Conservation (phyloP, 1,284 basidiomycete genomes). For the Ceratorhiza oryzae-sativae region DNA sequence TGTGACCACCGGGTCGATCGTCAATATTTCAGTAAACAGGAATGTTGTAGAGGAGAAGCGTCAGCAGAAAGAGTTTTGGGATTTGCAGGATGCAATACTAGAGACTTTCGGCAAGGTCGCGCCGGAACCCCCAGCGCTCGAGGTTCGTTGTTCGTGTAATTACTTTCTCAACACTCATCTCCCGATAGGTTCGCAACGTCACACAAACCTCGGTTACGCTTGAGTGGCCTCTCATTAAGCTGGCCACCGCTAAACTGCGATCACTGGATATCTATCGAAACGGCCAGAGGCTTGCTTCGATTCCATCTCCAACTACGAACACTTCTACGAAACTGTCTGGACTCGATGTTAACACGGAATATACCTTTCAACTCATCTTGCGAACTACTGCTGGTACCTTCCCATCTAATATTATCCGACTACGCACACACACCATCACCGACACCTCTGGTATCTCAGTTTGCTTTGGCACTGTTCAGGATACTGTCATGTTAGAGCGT, state of each 20-base stretch:
- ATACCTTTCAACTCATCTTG: slow-evolving; percentile 90
- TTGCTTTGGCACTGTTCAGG: slow-evolving; percentile 88
- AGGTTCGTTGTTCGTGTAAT: slow-evolving; percentile 57
- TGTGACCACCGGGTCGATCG: slow-evolving; percentile 90
- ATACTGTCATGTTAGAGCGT: slow-evolving; percentile 75
- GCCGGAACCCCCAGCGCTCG: slow-evolving; percentile 76
- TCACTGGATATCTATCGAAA: slow-evolving; percentile 92
- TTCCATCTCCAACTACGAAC: slow-evolving; percentile 80
- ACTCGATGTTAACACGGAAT: slow-evolving; percentile 85
- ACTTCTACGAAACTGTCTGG: slow-evolving; percentile 91
- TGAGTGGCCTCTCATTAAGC: slow-evolving; percentile 86
- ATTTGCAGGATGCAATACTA: slow-evolving; percentile 80
- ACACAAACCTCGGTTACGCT: slow-evolving; percentile 95
- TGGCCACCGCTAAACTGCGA: slow-evolving; percentile 84
- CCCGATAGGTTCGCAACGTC: slow-evolving; percentile 80
- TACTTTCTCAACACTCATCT: background rate
- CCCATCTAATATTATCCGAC: slow-evolving; percentile 79
- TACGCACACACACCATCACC: slow-evolving; percentile 90
- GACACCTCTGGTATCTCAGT: slow-evolving; percentile 93
- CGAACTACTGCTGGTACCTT: slow-evolving; percentile 89
- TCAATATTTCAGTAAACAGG: slow-evolving; percentile 91
- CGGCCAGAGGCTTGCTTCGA: slow-evolving; percentile 82
- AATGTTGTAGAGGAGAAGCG: slow-evolving; percentile 83
- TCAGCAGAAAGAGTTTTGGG: slow-evolving; percentile 80
- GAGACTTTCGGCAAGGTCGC: slow-evolving; percentile 71